Evolutionary conservation across 352 stramenopile genomes (phyloP), one percentile per base, ranked within the genome.

Genomic region (Pythium biforme): DNA sequence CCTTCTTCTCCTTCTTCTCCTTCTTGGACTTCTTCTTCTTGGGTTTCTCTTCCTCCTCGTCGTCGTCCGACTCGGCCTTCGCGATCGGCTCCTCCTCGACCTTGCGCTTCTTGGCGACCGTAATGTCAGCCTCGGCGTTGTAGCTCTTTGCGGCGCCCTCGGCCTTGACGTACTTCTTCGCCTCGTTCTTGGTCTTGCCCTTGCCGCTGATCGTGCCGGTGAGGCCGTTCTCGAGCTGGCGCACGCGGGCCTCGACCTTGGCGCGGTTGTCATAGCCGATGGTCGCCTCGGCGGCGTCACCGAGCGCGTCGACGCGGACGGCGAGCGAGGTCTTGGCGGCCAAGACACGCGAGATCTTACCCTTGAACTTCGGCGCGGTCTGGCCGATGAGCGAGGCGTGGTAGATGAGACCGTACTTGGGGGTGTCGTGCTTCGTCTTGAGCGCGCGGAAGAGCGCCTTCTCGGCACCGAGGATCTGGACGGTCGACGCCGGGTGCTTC

Each of bases 401-500:
- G 79, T 99, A 99, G 73, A 99, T 99, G n/a, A 99, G 86, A 81
- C 98, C 98, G 78, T 99, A 99, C 80, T 99, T 99, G 10, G 97
- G 97, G 12, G 97, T 99, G 75, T 99, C 96, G 73, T 99, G 95
- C 79, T 99, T 99, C 11, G 97, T 99, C 84, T 99, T 99, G 2
- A 99, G 85, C 10, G 98, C 98, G 66, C 98, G 94, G 87, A 99
- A 99, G 4, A 99, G 89, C 19, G 98, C 98, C 86, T 99, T 99
- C 78, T 99, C 98, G 12, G 98, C 97, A 68, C 98, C 98, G 29
- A 99, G 88, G 72, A 99, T 99, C 73, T 97, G 90, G 45, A 99
- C 96, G 1, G 97, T 99, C 12, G 95, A 99, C 26, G 97, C 97
- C 43, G 98, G 98, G 81, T 99, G 96, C 84, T 99, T 99, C 46